These are phyloP conservation scores for Ilyonectria mors-panacis DNA, from an alignment of 2,329 filamentous ascomycete species.

Conservation along the genomic window DNA sequence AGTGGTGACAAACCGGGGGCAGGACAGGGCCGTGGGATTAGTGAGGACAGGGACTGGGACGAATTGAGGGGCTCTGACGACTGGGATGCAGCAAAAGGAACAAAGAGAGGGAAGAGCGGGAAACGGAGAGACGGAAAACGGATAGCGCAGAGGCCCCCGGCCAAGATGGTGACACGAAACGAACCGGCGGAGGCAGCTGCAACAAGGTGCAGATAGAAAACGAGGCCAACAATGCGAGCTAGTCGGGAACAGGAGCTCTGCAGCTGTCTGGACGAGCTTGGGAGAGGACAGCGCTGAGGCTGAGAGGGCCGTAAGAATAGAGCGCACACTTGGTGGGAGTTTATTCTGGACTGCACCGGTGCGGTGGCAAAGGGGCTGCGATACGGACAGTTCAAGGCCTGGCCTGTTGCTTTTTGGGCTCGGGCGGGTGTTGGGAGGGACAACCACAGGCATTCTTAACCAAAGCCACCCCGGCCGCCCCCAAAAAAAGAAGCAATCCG, in stretches of 20 bases:
- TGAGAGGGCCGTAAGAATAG: not conserved
- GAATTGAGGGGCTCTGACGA: not conserved
- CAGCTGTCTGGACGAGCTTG: not conserved
- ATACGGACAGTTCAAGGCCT: not conserved
- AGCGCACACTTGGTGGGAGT: not conserved
- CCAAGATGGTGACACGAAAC: slow-evolving; percentile 14
- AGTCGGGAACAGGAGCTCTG: not conserved
- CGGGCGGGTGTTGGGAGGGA: not conserved
- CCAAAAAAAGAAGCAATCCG: slow-evolving; percentile 1
- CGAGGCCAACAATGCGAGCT: not conserved
- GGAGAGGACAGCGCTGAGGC: slow-evolving; percentile 17
- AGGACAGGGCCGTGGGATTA: slow-evolving; percentile 24
- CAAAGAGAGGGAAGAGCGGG: not conserved
- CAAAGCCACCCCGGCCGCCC: slow-evolving; percentile 1
- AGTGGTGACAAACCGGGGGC: slow-evolving; percentile 7
- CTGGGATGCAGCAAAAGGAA: slow-evolving; percentile 5
- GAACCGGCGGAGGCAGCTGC: slow-evolving; percentile 4
- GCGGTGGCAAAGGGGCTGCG: slow-evolving; percentile 11
- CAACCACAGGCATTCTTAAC: not conserved
- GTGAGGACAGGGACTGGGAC: not conserved
- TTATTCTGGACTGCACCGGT: slow-evolving; percentile 16
- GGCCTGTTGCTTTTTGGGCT: slow-evolving; percentile 1
- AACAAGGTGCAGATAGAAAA: not conserved
- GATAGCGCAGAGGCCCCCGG: slow-evolving; percentile 14
- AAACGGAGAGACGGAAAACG: slow-evolving; percentile 18